Percentiles rank a stretch among this genome's conserved stretches.
Conservation (phyloP, 805 yeast genomes). For the Blastobotrys terrestris region DNA sequence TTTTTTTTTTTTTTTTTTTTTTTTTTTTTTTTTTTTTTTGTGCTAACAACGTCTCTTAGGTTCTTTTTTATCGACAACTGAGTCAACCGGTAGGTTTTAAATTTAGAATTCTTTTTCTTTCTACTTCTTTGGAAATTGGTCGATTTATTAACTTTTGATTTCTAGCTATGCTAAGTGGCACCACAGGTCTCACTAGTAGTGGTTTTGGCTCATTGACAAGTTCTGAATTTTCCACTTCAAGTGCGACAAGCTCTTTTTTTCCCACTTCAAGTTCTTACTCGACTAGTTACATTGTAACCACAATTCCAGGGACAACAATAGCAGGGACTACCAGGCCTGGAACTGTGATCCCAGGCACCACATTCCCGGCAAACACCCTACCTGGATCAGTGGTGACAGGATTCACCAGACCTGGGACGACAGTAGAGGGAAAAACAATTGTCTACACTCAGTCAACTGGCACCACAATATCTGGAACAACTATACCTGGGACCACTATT, state of each 20-base stretch:
- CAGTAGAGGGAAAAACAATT: slow-evolving; percentile 1
- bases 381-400: neutral
- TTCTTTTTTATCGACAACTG: slow-evolving; percentile 34
- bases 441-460: slow-evolving; percentile 18
- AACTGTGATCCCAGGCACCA: slow-evolving; percentile 11
- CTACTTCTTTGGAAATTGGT: neutral
- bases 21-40: too few relatives aligned
- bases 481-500: slow-evolving; percentile 2
- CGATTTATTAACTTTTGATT: slow-evolving; percentile 10
- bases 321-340: slow-evolving; percentile 22
- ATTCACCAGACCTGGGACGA: neutral
- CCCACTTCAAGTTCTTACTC: neutral
- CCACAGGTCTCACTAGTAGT: slow-evolving; percentile 33
- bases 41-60: slow-evolving; percentile 3
- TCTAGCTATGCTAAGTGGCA: slow-evolving; percentile 29
- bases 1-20: too few relatives aligned
- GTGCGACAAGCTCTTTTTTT: neutral
- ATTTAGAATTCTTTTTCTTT: neutral
- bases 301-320: slow-evolving; percentile 11
- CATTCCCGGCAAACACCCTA: slow-evolving; percentile 2
- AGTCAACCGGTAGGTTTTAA: slow-evolving; percentile 18
- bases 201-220: slow-evolving; percentile 24
- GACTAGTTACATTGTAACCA: slow-evolving; percentile 1
- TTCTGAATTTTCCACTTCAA: neutral
- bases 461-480: slow-evolving; percentile 10